phyloP scores from a whole-genome alignment of 2,329 filamentous ascomycete species.

The Monilinia vaccinii-corymbosi region DNA sequence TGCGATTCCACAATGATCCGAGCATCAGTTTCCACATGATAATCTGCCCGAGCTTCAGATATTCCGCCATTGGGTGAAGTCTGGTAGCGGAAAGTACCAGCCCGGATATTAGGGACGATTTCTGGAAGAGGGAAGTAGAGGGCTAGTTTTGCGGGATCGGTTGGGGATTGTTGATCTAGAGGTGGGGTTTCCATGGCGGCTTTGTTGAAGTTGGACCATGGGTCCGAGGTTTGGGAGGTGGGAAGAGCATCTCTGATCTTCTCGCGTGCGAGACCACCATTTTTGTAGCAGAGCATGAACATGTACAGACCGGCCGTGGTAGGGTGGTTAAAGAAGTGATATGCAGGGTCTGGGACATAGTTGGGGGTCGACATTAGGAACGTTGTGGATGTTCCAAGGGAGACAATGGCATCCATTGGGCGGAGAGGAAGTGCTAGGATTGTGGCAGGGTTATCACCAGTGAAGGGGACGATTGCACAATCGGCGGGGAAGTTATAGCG shows the following conservation, averaged over 20 bases:
- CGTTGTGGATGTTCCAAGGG: slow-evolving; percentile 88
- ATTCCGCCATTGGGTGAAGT: slow-evolving; percentile 47
- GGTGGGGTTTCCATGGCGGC: slow-evolving; percentile 58
- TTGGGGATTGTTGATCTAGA: slow-evolving; percentile 48
- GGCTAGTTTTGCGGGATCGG: slow-evolving; percentile 67
- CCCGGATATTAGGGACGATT: slow-evolving; percentile 83
- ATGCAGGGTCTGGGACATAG: slow-evolving; percentile 81
- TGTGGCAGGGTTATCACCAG: slow-evolving; percentile 91
- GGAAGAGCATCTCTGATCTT: slow-evolving; percentile 77
- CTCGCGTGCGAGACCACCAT: slow-evolving; percentile 88
- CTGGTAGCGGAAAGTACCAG: slow-evolving; percentile 80
- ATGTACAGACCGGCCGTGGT: slow-evolving; percentile 87
- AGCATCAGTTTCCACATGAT: slow-evolving; percentile 63
- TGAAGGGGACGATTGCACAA: slow-evolving; percentile 77
- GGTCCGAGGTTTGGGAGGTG: slow-evolving; percentile 38
- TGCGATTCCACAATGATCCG: slow-evolving; percentile 91
- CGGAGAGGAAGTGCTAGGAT: slow-evolving; percentile 85
- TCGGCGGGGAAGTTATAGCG: slow-evolving; percentile 69
- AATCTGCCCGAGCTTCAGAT: slow-evolving; percentile 32
- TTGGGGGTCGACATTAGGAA: slow-evolving; percentile 95
- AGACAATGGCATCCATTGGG: slow-evolving; percentile 86
- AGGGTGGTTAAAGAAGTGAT: slow-evolving; percentile 98
- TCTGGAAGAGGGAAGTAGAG: slow-evolving; percentile 95
- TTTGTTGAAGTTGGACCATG: slow-evolving; percentile 77
- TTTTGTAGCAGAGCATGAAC: slow-evolving; percentile 99